Base-by-base conservation (phyloP, 2,329 filamentous ascomycete species). In the Aspergillus eucalypticola region DNA sequence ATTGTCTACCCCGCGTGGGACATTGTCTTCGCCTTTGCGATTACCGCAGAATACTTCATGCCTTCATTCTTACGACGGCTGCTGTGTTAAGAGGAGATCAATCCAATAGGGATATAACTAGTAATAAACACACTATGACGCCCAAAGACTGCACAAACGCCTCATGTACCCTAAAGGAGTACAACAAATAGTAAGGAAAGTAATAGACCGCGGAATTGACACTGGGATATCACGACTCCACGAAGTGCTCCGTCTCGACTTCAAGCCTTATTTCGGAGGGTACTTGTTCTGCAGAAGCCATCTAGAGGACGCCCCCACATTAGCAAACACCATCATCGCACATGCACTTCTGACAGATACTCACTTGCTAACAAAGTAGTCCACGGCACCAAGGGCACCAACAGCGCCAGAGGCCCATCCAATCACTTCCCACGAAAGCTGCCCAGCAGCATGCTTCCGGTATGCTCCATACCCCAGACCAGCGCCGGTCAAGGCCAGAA, bases 271-370 rank as follows among this genome's bases (percentile, higher is more conserved):
- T 72, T 81, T 80, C 58, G 75, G 75, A 53, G 80, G 80, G 65
- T 78, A 82, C 68, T 81, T 82, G 74, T 82, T 82, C 68, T 81
- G 77, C 64, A 82, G 71, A 58, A 82, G 75, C 76, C 80, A 82
- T 66, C 80, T 82, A 62, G 10, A 58, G 21, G 19, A 27, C 44
- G 19, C 2, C 8, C 17, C 10, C 10, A 21, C 13, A 23, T 67
- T 61, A 70, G 63, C 58, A 65, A 32, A 13, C 23, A 2, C n/a
- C 32, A 5, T n/a, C 15, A 17, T 2, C 46, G 5, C 13, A 7
- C n/a, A 10, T 3, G 5, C 5, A 10, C 5, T 10, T 60, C 39
- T 61, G 42, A 55, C n/a, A 4, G 5, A 15, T 27, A 68, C 79
- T 73, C 64, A 82, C 80, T 79, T 80, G 79, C 80, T 82, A 46